These are phyloP conservation scores for Fusarium pseudocircinatum DNA, from an alignment of 2,329 filamentous ascomycete genomes.

Conservation along the genomic window DNA sequence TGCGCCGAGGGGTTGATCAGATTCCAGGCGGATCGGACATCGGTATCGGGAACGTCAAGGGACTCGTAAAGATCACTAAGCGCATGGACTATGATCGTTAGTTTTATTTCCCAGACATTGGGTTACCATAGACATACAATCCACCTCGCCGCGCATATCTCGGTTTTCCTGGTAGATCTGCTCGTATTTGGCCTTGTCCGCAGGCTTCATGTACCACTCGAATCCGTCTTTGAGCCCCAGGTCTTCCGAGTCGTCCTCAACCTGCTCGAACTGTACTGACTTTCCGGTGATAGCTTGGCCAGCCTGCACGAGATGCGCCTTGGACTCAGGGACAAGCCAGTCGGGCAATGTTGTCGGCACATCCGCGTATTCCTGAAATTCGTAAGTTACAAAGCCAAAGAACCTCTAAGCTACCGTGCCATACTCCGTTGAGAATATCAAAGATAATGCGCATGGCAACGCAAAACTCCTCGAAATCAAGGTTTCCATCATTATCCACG, in stretches of 20 bases:
- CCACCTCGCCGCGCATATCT: conserved; percentile 84
- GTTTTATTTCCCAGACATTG: background rate
- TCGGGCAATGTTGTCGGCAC: conserved; percentile 89
- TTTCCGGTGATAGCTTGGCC: conserved; percentile 80
- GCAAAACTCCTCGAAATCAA: conserved; percentile 99
- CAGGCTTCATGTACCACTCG: conserved; percentile 98
- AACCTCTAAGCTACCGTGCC: background rate
- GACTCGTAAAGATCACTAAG: conserved; percentile 87
- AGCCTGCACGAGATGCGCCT: conserved; percentile 89
- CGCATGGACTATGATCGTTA: conserved; percentile 68
- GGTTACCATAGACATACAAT: conserved; percentile 65
- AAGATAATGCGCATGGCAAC: conserved; percentile 99
- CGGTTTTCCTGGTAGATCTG: conserved; percentile 95
- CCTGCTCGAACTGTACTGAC: conserved; percentile 83
- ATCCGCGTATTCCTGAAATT: conserved; percentile 80
- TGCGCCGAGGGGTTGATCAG: conserved; percentile 91
- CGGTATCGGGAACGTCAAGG: conserved; percentile 77
- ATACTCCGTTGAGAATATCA: conserved; percentile 92
- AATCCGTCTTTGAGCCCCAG: conserved; percentile 93
- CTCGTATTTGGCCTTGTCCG: conserved; percentile 93
- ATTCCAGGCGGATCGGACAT: conserved; percentile 95
- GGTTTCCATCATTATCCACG: conserved; percentile 94
- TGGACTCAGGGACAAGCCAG: conserved; percentile 96
- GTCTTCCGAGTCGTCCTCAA: conserved; percentile 84
- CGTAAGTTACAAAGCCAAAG: conserved; percentile 21